phyloP scores from a whole-genome alignment of 768 basidiomycete species.

The Lactarius sanguifluus region DNA sequence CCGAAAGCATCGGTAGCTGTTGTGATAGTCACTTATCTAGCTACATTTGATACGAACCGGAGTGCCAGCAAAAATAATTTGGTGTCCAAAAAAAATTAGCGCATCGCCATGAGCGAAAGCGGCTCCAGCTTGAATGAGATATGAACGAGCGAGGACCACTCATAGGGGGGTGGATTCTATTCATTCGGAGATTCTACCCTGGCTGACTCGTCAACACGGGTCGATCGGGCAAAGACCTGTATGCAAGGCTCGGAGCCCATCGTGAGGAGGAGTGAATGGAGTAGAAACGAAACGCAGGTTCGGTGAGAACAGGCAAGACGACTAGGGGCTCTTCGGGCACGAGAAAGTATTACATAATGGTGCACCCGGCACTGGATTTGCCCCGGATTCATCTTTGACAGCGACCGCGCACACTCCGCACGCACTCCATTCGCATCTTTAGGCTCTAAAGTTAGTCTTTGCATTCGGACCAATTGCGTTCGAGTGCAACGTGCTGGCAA shows the following conservation, averaged over 20 bases:
- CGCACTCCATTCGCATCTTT: background rate
- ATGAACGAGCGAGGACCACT: too few species aligned
- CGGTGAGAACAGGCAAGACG: background rate
- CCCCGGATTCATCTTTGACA: background rate
- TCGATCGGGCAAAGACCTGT: background rate
- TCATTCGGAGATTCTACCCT: background rate
- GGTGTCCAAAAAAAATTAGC: background rate
- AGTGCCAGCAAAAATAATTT: background rate
- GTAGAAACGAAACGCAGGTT: too few species aligned
- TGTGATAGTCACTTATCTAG: background rate
- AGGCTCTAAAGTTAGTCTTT: slow-evolving; percentile 1
- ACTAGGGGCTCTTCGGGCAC: background rate
- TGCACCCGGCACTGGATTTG: background rate
- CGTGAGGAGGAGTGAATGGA: background rate
- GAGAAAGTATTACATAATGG: background rate
- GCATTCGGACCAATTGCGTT: background rate
- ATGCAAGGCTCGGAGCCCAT: background rate
- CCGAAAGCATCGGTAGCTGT: background rate
- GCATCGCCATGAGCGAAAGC: slow-evolving; percentile 4
- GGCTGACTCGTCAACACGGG: background rate
- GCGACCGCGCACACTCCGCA: slow-evolving; percentile 1
- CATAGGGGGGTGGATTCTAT: slow-evolving; percentile 5
- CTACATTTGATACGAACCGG: slow-evolving; percentile 11
- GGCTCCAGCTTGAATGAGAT: slow-evolving; percentile 12
- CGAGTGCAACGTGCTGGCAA: slow-evolving; percentile 14